Base-by-base conservation (phyloP, 805 yeast genomes). In the Saccharomycopsis oosterbeekiorum region DNA sequence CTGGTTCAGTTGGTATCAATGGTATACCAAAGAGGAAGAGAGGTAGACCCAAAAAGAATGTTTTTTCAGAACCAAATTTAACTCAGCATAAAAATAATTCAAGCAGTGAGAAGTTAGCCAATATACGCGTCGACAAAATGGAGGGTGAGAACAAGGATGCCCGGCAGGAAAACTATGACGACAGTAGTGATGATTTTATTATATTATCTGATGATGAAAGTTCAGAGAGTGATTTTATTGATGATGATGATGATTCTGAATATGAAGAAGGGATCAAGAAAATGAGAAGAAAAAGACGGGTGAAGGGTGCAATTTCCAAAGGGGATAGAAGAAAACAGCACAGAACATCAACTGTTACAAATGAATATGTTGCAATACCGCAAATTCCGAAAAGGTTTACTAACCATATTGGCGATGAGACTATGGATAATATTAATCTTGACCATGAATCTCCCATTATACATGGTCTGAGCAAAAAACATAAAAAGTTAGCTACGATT, bases 41-140 rank as follows among this genome's bases (percentile, higher is more conserved):
- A 10, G 41, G 41, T 37, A 37, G 62, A 71, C 67, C 62, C 70
- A 71, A 12, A 70, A 68, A 65, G 67, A 66, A 66, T 68, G 62
- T 66, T 70, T 15, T 67, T 68, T 55, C 60, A 68, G 59, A 68
- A 67, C 58, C 66, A 63, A 67, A 50, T 64, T 67, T 42, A 71
- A 65, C 56, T 70, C 70, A 8, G 74, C 74, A 6, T 71, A 68
- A 65, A 62, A 68, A 24, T 71, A 67, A 57, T 65, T 72, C 67
- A 65, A 51, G 6, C 15, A 15, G 10, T n/a, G n/a, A 42, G 17
- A 42, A 1, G 9, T 42, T 17, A 42, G 26, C 15, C 4, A 6
- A n/a, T n/a, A 42, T 24, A 29, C 6, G 6, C 6, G 34, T 4
- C 3, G 34, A 29, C 34, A 29, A 29, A 29, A 29, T 29, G 34